These are phyloP conservation scores for Pythium periplocum DNA, from an alignment of 352 stramenopile species.

Conservation along the genomic window DNA sequence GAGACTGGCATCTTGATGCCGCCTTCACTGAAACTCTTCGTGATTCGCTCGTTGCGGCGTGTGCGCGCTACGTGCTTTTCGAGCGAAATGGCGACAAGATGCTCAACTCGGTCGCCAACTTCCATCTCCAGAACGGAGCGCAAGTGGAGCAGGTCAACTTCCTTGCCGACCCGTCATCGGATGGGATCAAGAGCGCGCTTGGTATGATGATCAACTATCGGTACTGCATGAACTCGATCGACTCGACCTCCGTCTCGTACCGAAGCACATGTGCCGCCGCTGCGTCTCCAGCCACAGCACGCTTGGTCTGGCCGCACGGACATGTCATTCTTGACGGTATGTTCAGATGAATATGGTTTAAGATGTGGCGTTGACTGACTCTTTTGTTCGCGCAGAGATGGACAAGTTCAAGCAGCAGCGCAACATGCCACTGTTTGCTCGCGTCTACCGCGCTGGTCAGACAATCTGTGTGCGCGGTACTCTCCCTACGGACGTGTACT, in stretches of 20 bases:
- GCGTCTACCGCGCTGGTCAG: conserved; percentile 56
- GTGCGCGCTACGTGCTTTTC: conserved; percentile 77
- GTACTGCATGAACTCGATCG: conserved; percentile 80
- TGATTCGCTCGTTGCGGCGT: conserved; percentile 51
- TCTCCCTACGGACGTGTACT: conserved; percentile 68
- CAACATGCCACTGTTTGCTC: conserved; percentile 72
- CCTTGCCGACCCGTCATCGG: conserved; percentile 50
- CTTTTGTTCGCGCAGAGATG: conserved; percentile 39
- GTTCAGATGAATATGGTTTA: not conserved
- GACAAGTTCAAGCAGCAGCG: conserved; percentile 27
- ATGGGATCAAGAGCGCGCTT: conserved; percentile 36
- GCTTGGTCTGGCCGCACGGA: conserved; percentile 44
- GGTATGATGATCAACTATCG: conserved; percentile 88
- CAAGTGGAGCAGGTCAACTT: conserved; percentile 87
- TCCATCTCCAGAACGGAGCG: conserved; percentile 80
- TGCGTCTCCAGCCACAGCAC: conserved; percentile 45
- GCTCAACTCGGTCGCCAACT: conserved; percentile 77
- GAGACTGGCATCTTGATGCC: conserved; percentile 41
- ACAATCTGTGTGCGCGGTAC: conserved; percentile 62
- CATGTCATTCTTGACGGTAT: conserved; percentile 66
- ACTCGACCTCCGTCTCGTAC: conserved; percentile 75
- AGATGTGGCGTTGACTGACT: conserved; percentile 8
- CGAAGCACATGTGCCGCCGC: conserved; percentile 65
- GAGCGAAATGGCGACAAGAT: conserved; percentile 74
- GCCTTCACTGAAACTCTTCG: conserved; percentile 43